A percentile compares a stretch with the other conserved stretches of the same genome.
These are phyloP conservation scores for Chalara sp. DNA, from an alignment of 2,329 filamentous ascomycete species.

Conservation along the genomic window DNA sequence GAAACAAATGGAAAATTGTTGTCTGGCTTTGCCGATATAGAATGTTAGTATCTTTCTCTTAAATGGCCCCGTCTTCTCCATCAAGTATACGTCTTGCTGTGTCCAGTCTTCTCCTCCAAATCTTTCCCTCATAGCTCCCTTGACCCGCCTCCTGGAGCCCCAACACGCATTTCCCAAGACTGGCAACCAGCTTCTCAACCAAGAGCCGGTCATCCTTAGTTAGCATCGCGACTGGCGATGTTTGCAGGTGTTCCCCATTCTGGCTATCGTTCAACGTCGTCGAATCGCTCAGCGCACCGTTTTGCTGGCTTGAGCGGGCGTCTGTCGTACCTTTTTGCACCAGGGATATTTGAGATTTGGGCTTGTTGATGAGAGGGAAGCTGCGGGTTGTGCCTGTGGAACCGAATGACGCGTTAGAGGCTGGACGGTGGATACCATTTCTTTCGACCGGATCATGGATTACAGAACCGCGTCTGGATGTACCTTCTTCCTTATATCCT, in stretches of 20 bases:
- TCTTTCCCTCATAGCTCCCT: constrained; percentile 50
- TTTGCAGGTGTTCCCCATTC: constrained; percentile 9
- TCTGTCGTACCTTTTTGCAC: constrained; percentile 1
- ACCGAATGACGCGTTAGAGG: constrained; percentile 38
- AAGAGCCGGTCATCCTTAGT: constrained; percentile 49
- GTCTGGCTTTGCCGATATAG: too few species aligned
- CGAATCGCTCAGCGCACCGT: constrained; percentile 13
- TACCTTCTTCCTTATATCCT: constrained; percentile 1
- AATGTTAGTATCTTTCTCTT: background rate
- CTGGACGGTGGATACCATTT: constrained; percentile 40
- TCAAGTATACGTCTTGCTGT: constrained; percentile 68
- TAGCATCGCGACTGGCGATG: constrained; percentile 26
- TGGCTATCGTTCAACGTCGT: constrained; percentile 10
- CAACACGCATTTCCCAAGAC: constrained; percentile 53
- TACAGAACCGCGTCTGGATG: constrained; percentile 11
- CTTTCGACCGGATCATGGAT: constrained; percentile 10
- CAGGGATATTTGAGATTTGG: constrained; percentile 25
- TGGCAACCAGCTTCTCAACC: constrained; percentile 52
- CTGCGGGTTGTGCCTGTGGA: constrained; percentile 50
- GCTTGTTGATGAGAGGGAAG: constrained; percentile 53
- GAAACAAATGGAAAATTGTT: too few species aligned
- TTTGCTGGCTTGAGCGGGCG: constrained; percentile 5
- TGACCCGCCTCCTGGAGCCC: constrained; percentile 48
- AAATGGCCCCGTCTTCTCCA: constrained; percentile 46
- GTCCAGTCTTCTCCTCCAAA: constrained; percentile 67